Percentiles rank a stretch among this genome's conserved stretches.
Evolutionary conservation across 352 stramenopile genomes (phyloP).

Genomic region (Phytopythium chamaehyphon): DNA sequence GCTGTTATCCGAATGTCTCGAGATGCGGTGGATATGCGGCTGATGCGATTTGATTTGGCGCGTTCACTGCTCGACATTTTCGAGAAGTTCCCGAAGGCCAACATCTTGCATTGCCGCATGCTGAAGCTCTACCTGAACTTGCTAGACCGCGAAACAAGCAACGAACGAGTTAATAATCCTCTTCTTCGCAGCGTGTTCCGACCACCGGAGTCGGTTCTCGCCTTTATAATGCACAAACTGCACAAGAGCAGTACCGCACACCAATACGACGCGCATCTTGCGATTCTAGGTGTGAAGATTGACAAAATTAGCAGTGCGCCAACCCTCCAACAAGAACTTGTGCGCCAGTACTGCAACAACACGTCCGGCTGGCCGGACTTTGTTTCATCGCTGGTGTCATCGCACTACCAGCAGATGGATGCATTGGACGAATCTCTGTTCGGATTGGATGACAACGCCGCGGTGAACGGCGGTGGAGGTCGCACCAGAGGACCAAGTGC

Average conservation of each 20-base stretch:
- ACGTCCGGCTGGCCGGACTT: conserved; percentile 65
- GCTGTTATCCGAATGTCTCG: conserved; percentile 55
- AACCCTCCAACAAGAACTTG: conserved; percentile 69
- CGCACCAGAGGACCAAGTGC: conserved; percentile 19
- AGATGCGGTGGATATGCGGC: conserved; percentile 47
- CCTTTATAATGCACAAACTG: conserved; percentile 68
- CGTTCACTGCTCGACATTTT: conserved; percentile 69
- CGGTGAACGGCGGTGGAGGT: conserved; percentile 8
- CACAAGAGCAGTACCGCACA: conserved; percentile 41
- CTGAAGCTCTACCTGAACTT: conserved; percentile 70
- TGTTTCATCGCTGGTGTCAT: conserved; percentile 55
- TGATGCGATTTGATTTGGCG: conserved; percentile 50
- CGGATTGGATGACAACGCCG: conserved; percentile 11
- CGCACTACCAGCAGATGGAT: conserved; percentile 75
- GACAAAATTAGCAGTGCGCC: conserved; percentile 75
- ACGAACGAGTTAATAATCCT: conserved; percentile 69
- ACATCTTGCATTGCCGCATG: conserved; percentile 67
- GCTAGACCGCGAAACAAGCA: conserved; percentile 54
- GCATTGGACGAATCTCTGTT: conserved; percentile 54
- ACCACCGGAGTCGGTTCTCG: conserved; percentile 57
- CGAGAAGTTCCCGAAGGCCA: conserved; percentile 64
- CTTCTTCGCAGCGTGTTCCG: conserved; percentile 68
- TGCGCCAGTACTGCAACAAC: conserved; percentile 68
- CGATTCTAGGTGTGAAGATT: conserved; percentile 77
- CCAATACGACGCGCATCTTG: conserved; percentile 64